Conservation (phyloP, 2,329 filamentous ascomycete genomes). For the Aspergillus ustus region DNA sequence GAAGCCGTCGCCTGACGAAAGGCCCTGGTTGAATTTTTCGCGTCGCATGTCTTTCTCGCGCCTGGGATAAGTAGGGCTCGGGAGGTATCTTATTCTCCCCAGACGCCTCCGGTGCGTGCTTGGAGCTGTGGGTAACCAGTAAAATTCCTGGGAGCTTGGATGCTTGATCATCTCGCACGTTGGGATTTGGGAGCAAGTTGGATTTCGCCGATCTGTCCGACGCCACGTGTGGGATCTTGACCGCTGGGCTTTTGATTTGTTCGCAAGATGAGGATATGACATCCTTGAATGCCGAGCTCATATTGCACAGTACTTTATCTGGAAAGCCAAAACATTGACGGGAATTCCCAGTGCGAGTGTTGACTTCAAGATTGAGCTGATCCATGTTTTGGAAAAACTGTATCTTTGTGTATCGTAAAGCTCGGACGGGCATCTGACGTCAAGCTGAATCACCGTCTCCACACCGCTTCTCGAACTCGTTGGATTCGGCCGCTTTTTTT, state of each 20-base stretch:
- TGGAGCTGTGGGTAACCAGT: neutral
- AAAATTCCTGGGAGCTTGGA: neutral
- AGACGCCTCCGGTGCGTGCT: neutral
- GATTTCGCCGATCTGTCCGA: conserved; percentile 29
- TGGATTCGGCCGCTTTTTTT: neutral
- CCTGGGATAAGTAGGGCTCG: neutral
- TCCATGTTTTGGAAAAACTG: neutral
- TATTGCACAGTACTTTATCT: neutral
- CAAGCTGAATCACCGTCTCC: conserved; percentile 17
- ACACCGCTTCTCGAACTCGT: conserved; percentile 29
- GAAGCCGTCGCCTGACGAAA: neutral
- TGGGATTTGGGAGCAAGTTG: conserved; percentile 13
- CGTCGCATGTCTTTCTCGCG: neutral
- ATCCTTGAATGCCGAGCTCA: neutral
- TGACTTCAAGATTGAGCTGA: neutral
- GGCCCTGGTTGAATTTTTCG: neutral
- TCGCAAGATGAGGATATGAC: neutral
- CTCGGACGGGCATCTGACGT: conserved; percentile 26
- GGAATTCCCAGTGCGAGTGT: neutral
- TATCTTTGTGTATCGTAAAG: conserved; percentile 10
- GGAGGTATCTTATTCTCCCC: neutral
- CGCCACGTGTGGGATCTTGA: conserved; percentile 39
- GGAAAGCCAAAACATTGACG: neutral
- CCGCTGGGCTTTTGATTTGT: conserved; percentile 24
- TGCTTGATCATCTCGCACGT: conserved; percentile 10